Conservation (phyloP, 73 alveolate genomes). For the Paramecium biaurelia region DNA sequence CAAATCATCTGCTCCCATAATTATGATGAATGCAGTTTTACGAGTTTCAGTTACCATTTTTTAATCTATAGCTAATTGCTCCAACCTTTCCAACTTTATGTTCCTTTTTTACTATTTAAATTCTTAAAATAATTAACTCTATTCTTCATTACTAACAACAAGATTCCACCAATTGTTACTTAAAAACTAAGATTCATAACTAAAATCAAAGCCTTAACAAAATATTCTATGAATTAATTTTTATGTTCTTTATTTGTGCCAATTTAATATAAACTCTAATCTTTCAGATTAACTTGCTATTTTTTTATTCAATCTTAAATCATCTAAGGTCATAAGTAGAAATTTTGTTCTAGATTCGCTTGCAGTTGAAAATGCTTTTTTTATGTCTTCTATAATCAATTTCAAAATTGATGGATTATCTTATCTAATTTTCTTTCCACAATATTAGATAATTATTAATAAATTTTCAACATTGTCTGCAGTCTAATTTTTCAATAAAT, state of each 20-base stretch:
- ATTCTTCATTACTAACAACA: not conserved
- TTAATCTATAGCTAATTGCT: slow-evolving; percentile 17
- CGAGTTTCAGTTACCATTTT: slow-evolving; percentile 49
- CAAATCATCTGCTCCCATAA: slow-evolving; percentile 49
- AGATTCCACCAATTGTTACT: slow-evolving; percentile 44
- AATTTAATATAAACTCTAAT: slow-evolving; percentile 19
- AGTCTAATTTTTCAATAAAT: not conserved
- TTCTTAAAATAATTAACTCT: slow-evolving; percentile 10
- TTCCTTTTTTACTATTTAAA: not conserved
- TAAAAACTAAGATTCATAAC: not conserved
- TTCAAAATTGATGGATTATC: slow-evolving; percentile 49
- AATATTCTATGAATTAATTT: not conserved
- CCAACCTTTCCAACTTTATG: not conserved
- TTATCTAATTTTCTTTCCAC: slow-evolving; percentile 30
- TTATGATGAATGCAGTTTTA: not conserved
- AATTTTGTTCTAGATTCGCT: not conserved
- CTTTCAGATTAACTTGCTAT: not conserved
- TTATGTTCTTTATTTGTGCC: slow-evolving; percentile 2
- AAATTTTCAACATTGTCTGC: slow-evolving; percentile 34
- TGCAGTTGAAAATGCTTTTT: not conserved
- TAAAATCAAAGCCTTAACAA: not conserved
- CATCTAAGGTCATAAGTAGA: not conserved
- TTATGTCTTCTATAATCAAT: not conserved
- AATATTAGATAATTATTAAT: not conserved
- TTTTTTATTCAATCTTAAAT: slow-evolving; percentile 39